Conservation (phyloP, 352 stramenopile species). For the Pythium monospermum region DNA sequence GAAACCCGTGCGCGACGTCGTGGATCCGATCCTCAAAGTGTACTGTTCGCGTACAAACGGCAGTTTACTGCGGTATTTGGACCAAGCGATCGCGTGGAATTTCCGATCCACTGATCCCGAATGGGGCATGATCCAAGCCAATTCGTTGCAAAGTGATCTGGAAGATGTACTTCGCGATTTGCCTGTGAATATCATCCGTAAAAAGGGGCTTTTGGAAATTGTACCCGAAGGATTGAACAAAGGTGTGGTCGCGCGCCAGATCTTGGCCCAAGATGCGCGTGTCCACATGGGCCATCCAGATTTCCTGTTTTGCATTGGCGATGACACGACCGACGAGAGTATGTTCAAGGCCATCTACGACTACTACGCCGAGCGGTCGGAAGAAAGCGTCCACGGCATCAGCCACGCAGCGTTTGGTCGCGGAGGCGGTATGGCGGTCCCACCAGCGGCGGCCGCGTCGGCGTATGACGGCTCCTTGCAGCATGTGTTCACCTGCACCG, state of each 20-base stretch:
- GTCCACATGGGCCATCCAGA: slow-evolving; percentile 85
- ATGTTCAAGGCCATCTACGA: slow-evolving; percentile 96
- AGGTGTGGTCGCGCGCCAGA: slow-evolving; percentile 94
- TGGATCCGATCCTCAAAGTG: slow-evolving; percentile 92
- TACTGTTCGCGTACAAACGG: slow-evolving; percentile 96
- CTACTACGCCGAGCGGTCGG: slow-evolving; percentile 84
- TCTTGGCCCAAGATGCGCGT: slow-evolving; percentile 84
- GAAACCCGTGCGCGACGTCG: slow-evolving; percentile 87
- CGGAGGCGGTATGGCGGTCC: slow-evolving; percentile 20
- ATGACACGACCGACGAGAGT: slow-evolving; percentile 96
- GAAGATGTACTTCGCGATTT: slow-evolving; percentile 73
- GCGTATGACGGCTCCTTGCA: slow-evolving; percentile 68
- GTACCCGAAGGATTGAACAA: slow-evolving; percentile 95
- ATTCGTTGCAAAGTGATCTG: slow-evolving; percentile 87
- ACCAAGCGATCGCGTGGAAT: slow-evolving; percentile 96
- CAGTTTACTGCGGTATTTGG: slow-evolving; percentile 89
- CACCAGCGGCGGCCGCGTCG: slow-evolving; percentile 19
- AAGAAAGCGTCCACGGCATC: slow-evolving; percentile 77
- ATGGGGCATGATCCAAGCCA: slow-evolving; percentile 94
- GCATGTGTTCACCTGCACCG: slow-evolving; percentile 89
- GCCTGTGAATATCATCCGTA: slow-evolving; percentile 72
- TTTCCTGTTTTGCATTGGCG: slow-evolving; percentile 96
- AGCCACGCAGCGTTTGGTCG: slow-evolving; percentile 18
- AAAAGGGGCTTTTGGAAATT: slow-evolving; percentile 94
- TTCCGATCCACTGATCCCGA: slow-evolving; percentile 97